These are phyloP conservation scores for Starmerella kuoi DNA, from an alignment of 805 yeast species.

Conservation along the genomic window DNA sequence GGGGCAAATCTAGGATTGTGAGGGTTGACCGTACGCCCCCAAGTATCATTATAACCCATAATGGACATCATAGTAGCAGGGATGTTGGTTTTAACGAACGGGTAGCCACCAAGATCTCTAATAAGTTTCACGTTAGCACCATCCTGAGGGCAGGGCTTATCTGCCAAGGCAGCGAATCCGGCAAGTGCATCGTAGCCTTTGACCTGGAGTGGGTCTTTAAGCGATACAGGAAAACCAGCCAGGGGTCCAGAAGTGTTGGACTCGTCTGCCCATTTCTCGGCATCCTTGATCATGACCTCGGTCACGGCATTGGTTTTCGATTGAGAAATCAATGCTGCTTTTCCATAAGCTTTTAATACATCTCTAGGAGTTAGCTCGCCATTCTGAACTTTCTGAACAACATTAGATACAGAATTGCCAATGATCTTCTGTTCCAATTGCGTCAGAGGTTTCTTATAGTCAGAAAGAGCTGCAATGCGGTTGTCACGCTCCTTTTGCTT, in stretches of 20 bases:
- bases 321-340: conserved; percentile 52
- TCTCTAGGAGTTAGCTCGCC: conserved; percentile 39
- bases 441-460: conserved; percentile 31
- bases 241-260: conserved; percentile 48
- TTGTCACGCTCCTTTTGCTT: conserved; percentile 29
- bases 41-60: conserved; percentile 43
- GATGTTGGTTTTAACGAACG: conserved; percentile 43
- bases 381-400: conserved; percentile 35
- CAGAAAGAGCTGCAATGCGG: conserved; percentile 29
- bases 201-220: conserved; percentile 45
- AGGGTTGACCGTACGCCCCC: conserved; percentile 42
- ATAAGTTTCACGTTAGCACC: conserved; percentile 34
- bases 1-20: conserved; percentile 35
- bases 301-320: conserved; percentile 43
- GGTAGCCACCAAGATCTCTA: conserved; percentile 43
- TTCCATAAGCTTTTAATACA: conserved; percentile 50
- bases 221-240: conserved; percentile 51
- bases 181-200: conserved; percentile 42
- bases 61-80: conserved; percentile 46
- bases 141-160: conserved; percentile 34
- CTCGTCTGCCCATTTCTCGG: conserved; percentile 44
- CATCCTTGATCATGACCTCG: conserved; percentile 53
- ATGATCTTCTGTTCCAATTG: conserved; percentile 29
- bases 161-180: conserved; percentile 35
- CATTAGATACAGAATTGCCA: conserved; percentile 31